These are phyloP conservation scores for Dothiorella sarmentorum DNA, from an alignment of 2,329 filamentous ascomycete genomes.

Conservation along the genomic window DNA sequence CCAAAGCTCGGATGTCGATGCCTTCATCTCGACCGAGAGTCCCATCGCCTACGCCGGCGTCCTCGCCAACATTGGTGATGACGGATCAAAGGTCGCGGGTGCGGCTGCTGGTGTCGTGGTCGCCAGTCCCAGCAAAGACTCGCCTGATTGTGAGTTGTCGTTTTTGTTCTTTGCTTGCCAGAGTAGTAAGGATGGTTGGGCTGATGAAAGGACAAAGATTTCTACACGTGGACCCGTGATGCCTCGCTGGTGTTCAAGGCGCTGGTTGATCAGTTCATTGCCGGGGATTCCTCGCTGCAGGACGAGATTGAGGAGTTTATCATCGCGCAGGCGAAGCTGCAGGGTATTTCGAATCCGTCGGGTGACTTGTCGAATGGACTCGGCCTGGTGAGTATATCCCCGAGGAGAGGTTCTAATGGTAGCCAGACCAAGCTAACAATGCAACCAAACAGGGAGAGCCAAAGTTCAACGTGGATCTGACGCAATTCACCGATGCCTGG, in stretches of 20 bases:
- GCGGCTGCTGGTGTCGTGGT: constrained; percentile 41
- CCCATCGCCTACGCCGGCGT: constrained; percentile 8
- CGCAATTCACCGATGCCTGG: constrained; percentile 38
- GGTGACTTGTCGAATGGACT: constrained; percentile 34
- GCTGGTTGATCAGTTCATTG: constrained; percentile 25
- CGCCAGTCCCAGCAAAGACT: constrained; percentile 41
- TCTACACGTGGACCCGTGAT: constrained; percentile 30
- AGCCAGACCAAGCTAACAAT: too few species aligned
- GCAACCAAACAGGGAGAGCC: constrained; percentile 35
- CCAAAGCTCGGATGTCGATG: constrained; percentile 1
- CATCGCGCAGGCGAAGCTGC: constrained; percentile 34
- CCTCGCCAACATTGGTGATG: constrained; percentile 12
- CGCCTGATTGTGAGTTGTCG: constrained; percentile 38
- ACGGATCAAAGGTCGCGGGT: constrained; percentile 6
- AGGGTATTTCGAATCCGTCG: constrained; percentile 39
- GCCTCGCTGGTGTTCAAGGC: constrained; percentile 14
- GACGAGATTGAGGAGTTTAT: constrained; percentile 32
- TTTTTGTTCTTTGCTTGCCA: not conserved
- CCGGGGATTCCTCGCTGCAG: constrained; percentile 16
- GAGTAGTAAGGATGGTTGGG: not conserved
- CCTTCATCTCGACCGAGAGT: constrained; percentile 13
- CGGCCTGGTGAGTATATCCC: constrained; percentile 25
- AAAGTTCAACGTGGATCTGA: constrained; percentile 39
- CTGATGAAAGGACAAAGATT: constrained; percentile 29
- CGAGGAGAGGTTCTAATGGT: too few species aligned